Percentiles rank a stretch among this genome's conserved stretches.
phyloP scores from a whole-genome alignment of 192 early-diverging fungal genomes.

The Rhizophagus prolifer region DNA sequence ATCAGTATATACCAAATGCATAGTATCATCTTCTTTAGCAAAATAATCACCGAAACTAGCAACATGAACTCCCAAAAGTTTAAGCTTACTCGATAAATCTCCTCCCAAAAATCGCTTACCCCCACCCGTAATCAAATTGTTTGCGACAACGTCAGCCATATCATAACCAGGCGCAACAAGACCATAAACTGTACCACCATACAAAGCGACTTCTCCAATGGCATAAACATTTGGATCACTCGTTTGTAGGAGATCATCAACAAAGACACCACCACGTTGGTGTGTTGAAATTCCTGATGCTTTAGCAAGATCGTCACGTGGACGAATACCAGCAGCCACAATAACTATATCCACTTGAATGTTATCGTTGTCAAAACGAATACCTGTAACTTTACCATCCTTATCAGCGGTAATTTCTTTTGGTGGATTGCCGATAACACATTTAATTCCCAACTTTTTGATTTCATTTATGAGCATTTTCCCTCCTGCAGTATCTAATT shows the following conservation, averaged over 20 bases:
- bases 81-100: slow-evolving; percentile 70
- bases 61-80: slow-evolving; percentile 67
- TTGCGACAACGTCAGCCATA: slow-evolving; percentile 67
- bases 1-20: slow-evolving; percentile 46
- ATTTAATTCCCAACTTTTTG: slow-evolving; percentile 46
- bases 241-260: slow-evolving; percentile 53
- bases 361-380: background rate
- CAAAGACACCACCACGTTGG: slow-evolving; percentile 58
- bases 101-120: slow-evolving; percentile 33
- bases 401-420: slow-evolving; percentile 38
- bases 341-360: slow-evolving; percentile 47
- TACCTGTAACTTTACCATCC: slow-evolving; percentile 35
- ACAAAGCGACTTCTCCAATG: slow-evolving; percentile 61
- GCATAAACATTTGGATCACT: slow-evolving; percentile 50
- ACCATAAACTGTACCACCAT: slow-evolving; percentile 51
- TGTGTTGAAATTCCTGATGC: slow-evolving; percentile 44
- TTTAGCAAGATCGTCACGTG: slow-evolving; percentile 58
- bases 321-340: slow-evolving; percentile 53
- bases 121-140: slow-evolving; percentile 40
- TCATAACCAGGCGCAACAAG: slow-evolving; percentile 68
- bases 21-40: slow-evolving; percentile 37
- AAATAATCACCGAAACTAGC: slow-evolving; percentile 72
- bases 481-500: slow-evolving; percentile 59
- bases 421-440: slow-evolving; percentile 30
- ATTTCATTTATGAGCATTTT: slow-evolving; percentile 52